Evolutionary conservation across 495 filamentous ascomycete species (phyloP), one percentile per base, ranked within the genome.

Genomic region (Penicillium psychrofluorescens): DNA sequence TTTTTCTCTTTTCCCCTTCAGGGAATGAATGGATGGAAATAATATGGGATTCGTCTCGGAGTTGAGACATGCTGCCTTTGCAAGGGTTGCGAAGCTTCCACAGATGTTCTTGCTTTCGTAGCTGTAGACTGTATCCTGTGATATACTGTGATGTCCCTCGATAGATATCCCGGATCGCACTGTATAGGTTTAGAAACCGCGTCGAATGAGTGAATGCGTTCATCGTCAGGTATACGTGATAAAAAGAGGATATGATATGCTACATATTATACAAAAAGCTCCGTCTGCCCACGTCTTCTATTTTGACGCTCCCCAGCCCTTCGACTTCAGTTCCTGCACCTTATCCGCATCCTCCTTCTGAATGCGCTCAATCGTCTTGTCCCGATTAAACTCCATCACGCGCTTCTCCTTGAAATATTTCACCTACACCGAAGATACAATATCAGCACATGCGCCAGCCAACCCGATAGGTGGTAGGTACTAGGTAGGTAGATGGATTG

Each of bases 341-440:
- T 56, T 67, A n/a, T 60, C 61, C 34, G 77, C 91, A 49, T 88
- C 88, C 61, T 95, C 86, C 16, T 77, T 79, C 62, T 88, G 78
- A 46, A 98, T 76, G 50, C 78, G 78, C 64, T 84, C 82, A 31
- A 97, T 66, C 35, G 84, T 85, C 64, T 83, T 72, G 50, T 86
- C 84, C 59, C 88, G 86, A 45, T 95, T 85, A 56, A 83, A 76
- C 44, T 97, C 90, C 72, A 92, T 90, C 33, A 97, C 88, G 46
- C 92, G 75, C 65, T 88, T 81, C 61, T 95, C 86, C 67, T 97
- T 95, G 74, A 98, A 98, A 66, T 98, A 95, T 66, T 86, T 86
- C 45, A 97, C 88, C 91, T 96, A 54, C 27, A 40, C 16, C 33
- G 13, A 14, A 37, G 14, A 27, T 9, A n/a, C 27, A 8, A 1